Conservation (phyloP, 139 green algal species). For the Monoraphidium neglectum region DNA sequence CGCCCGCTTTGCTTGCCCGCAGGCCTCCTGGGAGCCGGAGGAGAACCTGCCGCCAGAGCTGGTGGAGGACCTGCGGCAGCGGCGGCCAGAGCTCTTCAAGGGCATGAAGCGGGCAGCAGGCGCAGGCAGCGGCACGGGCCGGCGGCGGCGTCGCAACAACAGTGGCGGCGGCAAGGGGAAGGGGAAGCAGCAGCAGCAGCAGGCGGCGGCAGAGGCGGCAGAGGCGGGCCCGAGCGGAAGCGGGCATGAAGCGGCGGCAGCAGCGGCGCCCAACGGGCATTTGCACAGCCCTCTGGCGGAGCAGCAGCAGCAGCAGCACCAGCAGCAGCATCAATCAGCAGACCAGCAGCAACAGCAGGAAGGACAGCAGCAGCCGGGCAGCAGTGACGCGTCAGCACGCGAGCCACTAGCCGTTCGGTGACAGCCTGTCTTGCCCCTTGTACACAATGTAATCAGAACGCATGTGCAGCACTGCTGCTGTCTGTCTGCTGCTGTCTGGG, state of each 20-base stretch:
- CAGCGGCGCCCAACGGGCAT: background rate
- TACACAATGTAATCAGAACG: no score
- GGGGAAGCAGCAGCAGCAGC: background rate
- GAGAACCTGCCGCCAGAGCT: constrained; percentile 70
- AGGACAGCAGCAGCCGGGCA: no score
- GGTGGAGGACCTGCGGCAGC: constrained; percentile 39
- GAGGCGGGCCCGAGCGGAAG: background rate
- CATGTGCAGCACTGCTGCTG: no score
- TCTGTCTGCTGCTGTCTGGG: no score
- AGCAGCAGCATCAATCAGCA: no score
- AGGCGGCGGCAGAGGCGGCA: background rate
- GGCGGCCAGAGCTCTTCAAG: constrained; percentile 35
- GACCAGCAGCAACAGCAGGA: no score
- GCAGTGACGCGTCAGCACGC: no score
- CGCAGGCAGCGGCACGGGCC: background rate
- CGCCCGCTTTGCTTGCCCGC: background rate
- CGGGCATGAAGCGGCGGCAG: background rate
- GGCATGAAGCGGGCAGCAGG: background rate
- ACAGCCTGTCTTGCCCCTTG: no score
- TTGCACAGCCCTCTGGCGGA: background rate
- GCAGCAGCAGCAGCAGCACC: background rate
- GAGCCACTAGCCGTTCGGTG: no score
- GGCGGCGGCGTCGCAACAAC: background rate
- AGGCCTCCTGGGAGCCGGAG: constrained; percentile 76
- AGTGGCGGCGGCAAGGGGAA: background rate